Conservation (phyloP, 352 stramenopile species). For the Globisporangium cylindrosporum region DNA sequence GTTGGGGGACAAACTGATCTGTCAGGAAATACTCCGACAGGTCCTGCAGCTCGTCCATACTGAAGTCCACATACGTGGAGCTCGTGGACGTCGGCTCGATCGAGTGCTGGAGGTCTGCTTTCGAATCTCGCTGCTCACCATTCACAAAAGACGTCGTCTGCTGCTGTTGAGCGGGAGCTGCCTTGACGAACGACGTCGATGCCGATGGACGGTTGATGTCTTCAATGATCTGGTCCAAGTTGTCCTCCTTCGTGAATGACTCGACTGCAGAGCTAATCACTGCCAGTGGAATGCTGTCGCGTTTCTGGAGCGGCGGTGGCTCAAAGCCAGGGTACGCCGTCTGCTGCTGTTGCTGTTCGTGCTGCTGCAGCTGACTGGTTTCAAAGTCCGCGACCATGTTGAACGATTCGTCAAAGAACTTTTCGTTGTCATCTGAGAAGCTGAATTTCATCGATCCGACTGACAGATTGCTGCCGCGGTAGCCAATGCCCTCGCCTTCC, state of each 20-base stretch:
- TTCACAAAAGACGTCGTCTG: constrained; percentile 26
- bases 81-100: constrained; percentile 37
- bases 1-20: constrained; percentile 34
- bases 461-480: constrained; percentile 61
- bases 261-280: constrained; percentile 64
- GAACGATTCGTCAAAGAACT: constrained; percentile 61
- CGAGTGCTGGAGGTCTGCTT: constrained; percentile 18
- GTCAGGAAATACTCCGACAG: constrained; percentile 69
- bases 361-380: constrained; percentile 15
- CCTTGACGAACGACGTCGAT: constrained; percentile 41
- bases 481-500: constrained; percentile 36
- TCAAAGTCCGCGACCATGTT: constrained; percentile 32
- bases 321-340: constrained; percentile 15
- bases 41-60: constrained; percentile 69
- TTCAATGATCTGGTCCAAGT: constrained; percentile 75
- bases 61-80: constrained; percentile 56
- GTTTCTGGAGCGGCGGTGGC: constrained; percentile 32
- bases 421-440: constrained; percentile 64
- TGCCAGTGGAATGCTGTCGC: constrained; percentile 66
- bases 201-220: constrained; percentile 62
- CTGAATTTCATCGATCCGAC: constrained; percentile 72
- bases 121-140: constrained; percentile 23
- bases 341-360: constrained; percentile 23
- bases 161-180: background rate
- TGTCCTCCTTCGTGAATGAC: constrained; percentile 72